These are phyloP conservation scores for Silene noctiflora DNA, from an alignment of 179 eudicot species.

Conservation along the genomic window DNA sequence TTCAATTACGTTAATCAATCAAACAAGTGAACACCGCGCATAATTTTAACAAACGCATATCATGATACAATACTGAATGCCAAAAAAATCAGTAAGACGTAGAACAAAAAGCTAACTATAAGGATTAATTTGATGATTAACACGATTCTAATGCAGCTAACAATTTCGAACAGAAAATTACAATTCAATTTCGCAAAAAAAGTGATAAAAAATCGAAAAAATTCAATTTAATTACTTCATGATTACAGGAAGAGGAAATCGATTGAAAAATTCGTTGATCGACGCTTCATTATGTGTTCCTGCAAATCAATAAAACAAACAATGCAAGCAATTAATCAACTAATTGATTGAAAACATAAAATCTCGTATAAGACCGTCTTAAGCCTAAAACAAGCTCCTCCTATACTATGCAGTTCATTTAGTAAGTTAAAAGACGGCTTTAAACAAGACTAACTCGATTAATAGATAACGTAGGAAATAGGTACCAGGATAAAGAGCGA, in stretches of 20 bases:
- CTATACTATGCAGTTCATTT: too few species aligned
- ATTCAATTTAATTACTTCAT: slow-evolving; percentile 32
- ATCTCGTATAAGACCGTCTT: too few species aligned
- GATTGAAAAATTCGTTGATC: slow-evolving; percentile 49
- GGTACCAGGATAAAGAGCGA: slow-evolving; percentile 24
- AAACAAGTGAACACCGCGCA: neutral
- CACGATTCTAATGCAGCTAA: neutral
- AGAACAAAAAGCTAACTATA: too few species aligned
- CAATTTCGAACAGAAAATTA: neutral
- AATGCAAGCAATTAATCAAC: neutral
- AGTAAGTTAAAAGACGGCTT: too few species aligned
- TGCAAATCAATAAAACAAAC: slow-evolving; percentile 24
- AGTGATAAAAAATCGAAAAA: neutral
- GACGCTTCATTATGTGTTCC: slow-evolving; percentile 46
- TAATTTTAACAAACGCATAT: neutral
- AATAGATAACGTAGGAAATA: neutral
- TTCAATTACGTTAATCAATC: neutral
- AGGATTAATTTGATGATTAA: too few species aligned
- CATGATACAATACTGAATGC: neutral
- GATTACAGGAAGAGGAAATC: slow-evolving; percentile 64
- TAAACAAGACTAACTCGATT: too few species aligned
- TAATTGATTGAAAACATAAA: neutral
- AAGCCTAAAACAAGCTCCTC: too few species aligned
- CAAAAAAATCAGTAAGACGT: neutral
- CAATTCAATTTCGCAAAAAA: neutral